Evolutionary conservation across 1,284 basidiomycete species (phyloP).

Genomic region (Puccinia coronata): DNA sequence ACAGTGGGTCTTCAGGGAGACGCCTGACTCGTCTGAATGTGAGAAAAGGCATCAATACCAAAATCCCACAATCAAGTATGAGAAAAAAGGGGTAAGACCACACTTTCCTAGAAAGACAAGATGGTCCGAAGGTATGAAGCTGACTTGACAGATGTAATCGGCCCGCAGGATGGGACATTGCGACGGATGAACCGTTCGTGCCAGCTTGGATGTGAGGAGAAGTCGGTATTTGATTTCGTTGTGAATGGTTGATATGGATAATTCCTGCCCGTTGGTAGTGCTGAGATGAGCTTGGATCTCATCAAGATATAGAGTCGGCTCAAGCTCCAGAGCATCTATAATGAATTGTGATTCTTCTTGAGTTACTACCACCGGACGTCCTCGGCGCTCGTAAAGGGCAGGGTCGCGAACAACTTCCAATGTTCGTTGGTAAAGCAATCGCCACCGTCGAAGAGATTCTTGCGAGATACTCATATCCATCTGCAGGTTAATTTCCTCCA

Average conservation of each 20-base stretch:
- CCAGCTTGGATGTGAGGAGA: not conserved
- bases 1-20: not conserved
- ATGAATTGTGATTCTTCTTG: not conserved
- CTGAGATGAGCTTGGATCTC: not conserved
- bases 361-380: not conserved
- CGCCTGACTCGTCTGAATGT: conserved; percentile 2
- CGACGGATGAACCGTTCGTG: too few species aligned
- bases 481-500: not conserved
- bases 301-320: not conserved
- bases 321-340: not conserved
- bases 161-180: not conserved
- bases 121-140: not conserved
- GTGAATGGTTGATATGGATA: not conserved
- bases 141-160: not conserved
- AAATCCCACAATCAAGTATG: not conserved
- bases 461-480: not conserved
- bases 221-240: not conserved
- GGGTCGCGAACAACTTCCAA: not conserved
- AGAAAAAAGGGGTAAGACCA: not conserved
- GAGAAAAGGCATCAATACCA: not conserved
- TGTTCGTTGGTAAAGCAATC: not conserved
- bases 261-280: not conserved
- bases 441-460: not conserved
- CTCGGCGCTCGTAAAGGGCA: not conserved
- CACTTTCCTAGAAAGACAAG: conserved; percentile 9